Conservation (phyloP, 2,329 filamentous ascomycete genomes). For the Nothophaeocryptopus gaeumannii region DNA sequence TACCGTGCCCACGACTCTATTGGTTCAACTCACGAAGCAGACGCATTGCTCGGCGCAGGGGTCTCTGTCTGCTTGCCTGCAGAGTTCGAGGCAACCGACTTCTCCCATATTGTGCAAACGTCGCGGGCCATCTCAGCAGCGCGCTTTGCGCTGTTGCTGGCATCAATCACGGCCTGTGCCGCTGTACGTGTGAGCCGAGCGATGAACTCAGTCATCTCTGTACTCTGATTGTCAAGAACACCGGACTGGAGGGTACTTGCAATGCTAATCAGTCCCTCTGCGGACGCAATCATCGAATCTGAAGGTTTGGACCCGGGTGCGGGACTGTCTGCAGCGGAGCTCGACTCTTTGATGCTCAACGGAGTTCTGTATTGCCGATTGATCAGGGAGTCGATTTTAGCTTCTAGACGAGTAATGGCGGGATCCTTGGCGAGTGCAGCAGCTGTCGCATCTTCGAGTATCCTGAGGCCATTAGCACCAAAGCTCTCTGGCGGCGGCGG, state of each 20-base stretch:
- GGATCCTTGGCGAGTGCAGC: slow-evolving; percentile 13
- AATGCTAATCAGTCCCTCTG: slow-evolving; percentile 12
- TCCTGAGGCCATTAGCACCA: background rate
- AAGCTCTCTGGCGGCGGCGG: background rate
- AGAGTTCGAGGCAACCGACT: background rate
- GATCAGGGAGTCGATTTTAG: slow-evolving; percentile 14
- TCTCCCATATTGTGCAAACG: slow-evolving; percentile 5
- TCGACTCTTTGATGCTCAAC: background rate
- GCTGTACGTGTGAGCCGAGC: slow-evolving; percentile 9
- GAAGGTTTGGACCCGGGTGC: background rate
- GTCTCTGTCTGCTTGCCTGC: too few species aligned
- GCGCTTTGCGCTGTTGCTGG: slow-evolving; percentile 7
- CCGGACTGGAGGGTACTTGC: slow-evolving; percentile 8
- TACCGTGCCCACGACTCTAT: too few species aligned
- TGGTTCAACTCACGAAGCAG: too few species aligned
- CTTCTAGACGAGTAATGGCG: slow-evolving; percentile 14
- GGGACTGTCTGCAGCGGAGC: background rate
- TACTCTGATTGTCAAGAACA: slow-evolving; percentile 9
- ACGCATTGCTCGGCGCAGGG: too few species aligned
- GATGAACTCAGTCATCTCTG: slow-evolving; percentile 13
- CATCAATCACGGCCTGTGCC: slow-evolving; percentile 14
- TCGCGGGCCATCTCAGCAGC: slow-evolving; percentile 10
- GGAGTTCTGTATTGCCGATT: background rate
- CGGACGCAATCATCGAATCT: slow-evolving; percentile 6
- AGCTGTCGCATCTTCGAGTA: slow-evolving; percentile 9